Evolutionary conservation across 1,284 basidiomycete genomes (phyloP).

Genomic region (Ceratobasidium sp.): DNA sequence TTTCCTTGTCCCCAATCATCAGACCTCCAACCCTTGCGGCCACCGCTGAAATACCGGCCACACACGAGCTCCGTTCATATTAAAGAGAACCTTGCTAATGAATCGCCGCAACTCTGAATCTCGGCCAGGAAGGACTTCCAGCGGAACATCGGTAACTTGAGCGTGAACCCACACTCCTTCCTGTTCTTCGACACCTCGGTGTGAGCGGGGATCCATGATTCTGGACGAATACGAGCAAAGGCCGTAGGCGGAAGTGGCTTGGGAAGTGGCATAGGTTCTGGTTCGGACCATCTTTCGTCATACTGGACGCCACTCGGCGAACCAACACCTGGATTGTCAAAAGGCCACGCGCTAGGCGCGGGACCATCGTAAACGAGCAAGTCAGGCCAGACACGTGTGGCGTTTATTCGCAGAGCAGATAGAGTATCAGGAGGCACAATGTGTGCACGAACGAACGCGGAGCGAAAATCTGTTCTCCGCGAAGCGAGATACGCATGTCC

Average conservation of each 20-base stretch:
- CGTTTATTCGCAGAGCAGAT: constrained; percentile 12
- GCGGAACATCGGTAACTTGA: constrained; percentile 24
- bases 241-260: not conserved
- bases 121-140: constrained; percentile 20
- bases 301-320: constrained; percentile 4
- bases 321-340: constrained; percentile 8
- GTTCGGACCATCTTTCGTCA: constrained; percentile 27
- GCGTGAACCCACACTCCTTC: constrained; percentile 32
- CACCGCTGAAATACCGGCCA: constrained; percentile 23
- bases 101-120: constrained; percentile 18
- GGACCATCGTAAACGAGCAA: constrained; percentile 29
- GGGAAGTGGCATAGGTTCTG: constrained; percentile 32
- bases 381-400: constrained; percentile 36
- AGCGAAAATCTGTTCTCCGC: constrained; percentile 29
- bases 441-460: constrained; percentile 28
- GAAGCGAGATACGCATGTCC: constrained; percentile 31
- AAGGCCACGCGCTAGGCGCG: constrained; percentile 6
- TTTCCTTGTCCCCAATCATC: constrained; percentile 4
- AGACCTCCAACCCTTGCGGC: constrained; percentile 21
- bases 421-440: constrained; percentile 20
- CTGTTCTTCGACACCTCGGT: constrained; percentile 1
- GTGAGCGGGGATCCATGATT: constrained; percentile 26
- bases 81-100: constrained; percentile 29
- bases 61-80: constrained; percentile 11
- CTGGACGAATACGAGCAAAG: constrained; percentile 31